Conservation (phyloP, 1,139 yeast species). For the Wickerhamomyces sp. region DNA sequence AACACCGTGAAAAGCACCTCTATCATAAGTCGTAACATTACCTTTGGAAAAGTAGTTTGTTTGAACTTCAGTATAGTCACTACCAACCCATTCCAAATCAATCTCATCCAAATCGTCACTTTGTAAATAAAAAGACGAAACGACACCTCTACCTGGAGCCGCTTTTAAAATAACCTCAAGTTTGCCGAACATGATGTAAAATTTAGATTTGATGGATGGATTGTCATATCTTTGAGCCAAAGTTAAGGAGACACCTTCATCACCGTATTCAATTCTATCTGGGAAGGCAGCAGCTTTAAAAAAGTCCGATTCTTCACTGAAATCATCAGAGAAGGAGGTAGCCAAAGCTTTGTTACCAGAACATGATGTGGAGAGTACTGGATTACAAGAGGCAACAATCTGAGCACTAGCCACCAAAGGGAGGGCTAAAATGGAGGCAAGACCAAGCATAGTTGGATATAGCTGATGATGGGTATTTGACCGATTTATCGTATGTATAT, state of each 20-base stretch:
- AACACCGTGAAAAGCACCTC: constrained; percentile 69
- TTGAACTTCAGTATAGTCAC: constrained; percentile 67
- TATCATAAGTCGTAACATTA: constrained; percentile 63
- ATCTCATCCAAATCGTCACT: constrained; percentile 86
- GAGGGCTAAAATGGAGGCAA: constrained; percentile 1
- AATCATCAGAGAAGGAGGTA: constrained; percentile 45
- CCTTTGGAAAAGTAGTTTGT: constrained; percentile 83
- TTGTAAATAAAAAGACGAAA: constrained; percentile 76
- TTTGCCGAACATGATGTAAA: constrained; percentile 82
- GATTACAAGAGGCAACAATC: constrained; percentile 32
- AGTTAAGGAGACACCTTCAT: constrained; percentile 58
- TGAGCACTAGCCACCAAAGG: constrained; percentile 7
- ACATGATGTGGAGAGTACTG: constrained; percentile 32
- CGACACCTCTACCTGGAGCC: constrained; percentile 70
- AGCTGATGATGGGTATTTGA: no score
- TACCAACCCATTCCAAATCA: constrained; percentile 82
- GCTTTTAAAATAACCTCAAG: constrained; percentile 69
- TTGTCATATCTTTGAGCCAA: constrained; percentile 61
- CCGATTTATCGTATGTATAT: no score
- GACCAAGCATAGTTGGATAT: not conserved
- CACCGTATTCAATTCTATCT: constrained; percentile 32
- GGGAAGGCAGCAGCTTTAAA: constrained; percentile 34
- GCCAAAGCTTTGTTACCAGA: constrained; percentile 53
- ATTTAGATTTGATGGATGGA: constrained; percentile 70
- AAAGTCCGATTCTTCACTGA: constrained; percentile 38